These are phyloP conservation scores for Prosopis cineraria DNA, from an alignment of 306 rosid species.

Conservation along the genomic window DNA sequence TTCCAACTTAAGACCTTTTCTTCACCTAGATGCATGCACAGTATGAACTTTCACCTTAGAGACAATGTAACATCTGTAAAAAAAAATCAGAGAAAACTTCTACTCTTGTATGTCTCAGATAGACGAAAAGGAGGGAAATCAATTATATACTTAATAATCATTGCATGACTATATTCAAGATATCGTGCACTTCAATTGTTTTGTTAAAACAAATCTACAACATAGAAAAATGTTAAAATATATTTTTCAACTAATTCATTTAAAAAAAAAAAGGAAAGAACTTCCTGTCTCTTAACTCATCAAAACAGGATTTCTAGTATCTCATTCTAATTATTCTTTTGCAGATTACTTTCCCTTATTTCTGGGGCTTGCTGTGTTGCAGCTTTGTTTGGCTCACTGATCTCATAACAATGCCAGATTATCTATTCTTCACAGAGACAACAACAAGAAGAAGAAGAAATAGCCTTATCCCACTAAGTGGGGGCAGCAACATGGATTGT, in stretches of 20 bases:
- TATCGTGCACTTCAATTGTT: not conserved
- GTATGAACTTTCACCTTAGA: constrained; percentile 33
- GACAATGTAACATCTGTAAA: not conserved
- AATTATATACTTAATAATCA: not conserved
- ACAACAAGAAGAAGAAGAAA: too few species aligned
- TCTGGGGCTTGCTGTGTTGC: not conserved
- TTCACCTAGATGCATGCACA: constrained; percentile 51
- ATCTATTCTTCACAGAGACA: not conserved
- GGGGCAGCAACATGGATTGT: too few species aligned
- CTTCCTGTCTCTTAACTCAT: not conserved
- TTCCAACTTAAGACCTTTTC: constrained; percentile 69
- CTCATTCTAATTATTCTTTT: not conserved
- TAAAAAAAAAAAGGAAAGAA: not conserved
- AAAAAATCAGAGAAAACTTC: not conserved
- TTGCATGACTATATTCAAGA: not conserved
- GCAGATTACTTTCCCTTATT: not conserved
- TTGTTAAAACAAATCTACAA: not conserved
- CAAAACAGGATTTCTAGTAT: not conserved
- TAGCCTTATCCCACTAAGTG: too few species aligned
- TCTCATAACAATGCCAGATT: not conserved
- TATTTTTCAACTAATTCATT: not conserved
- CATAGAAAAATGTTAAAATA: not conserved
- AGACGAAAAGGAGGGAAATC: constrained; percentile 6
- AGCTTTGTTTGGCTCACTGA: not conserved
- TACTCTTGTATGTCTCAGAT: not conserved